These are phyloP conservation scores for Sugiyamaella valdiviana DNA, from an alignment of 805 yeast species.

Conservation along the genomic window DNA sequence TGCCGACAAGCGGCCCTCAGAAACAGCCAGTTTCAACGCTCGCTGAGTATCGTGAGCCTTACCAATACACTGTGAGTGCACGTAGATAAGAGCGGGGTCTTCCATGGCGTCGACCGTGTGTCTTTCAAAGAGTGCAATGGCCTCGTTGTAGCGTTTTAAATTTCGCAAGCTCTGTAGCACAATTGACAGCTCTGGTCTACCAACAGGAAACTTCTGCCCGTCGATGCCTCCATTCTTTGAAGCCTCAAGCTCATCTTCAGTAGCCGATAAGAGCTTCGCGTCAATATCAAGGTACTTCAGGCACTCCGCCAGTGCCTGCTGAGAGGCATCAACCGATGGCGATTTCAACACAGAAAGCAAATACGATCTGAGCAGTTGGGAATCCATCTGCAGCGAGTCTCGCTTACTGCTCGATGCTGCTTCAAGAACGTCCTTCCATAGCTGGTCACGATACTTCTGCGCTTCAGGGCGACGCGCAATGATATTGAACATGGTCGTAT, in stretches of 20 bases:
- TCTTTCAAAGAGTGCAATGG: neutral
- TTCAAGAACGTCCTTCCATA: neutral
- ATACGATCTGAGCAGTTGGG: neutral
- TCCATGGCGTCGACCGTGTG: neutral
- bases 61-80: neutral
- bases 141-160: neutral
- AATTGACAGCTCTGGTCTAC: conserved; percentile 2
- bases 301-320: neutral
- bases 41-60: neutral
- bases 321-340: neutral
- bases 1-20: neutral
- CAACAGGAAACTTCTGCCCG: neutral
- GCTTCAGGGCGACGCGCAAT: neutral
- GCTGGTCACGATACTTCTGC: neutral
- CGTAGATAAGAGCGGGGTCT: neutral
- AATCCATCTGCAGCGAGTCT: neutral
- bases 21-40: neutral
- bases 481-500: conserved; percentile 10
- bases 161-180: neutral
- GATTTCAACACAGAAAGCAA: neutral
- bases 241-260: neutral
- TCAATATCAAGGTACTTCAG: neutral
- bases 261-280: neutral
- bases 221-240: neutral
- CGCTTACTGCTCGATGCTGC: neutral